Base-by-base conservation (phyloP, 2,329 filamentous ascomycete species). In the Colletotrichum sp. region DNA sequence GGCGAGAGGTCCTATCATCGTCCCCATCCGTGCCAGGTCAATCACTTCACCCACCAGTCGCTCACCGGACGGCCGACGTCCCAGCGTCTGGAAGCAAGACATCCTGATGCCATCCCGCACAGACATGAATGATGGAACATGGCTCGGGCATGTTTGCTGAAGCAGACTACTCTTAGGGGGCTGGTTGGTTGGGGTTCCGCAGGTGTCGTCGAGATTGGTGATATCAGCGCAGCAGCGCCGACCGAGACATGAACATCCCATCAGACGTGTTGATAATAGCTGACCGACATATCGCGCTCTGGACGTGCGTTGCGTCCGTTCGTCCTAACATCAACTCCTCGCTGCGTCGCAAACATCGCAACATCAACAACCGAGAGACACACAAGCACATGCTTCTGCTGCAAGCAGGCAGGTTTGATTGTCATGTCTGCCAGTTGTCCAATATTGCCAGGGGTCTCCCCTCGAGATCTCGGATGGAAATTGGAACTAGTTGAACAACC, bases 381-480 rank as follows among this genome's bases (percentile, higher is more conserved):
- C 69, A 63, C 72, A 67, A 62, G 62, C 69, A 63, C 72, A 68
- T 72, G 69, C 72, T 75, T 63, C 39, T 64, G 67, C 67, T 59
- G 72, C 55, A 63, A 75, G 69, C 55, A 63, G 63, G 27, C 69
- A 62, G 59, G 39, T 73, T 76, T 73, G 73, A 76, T 72, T 76
- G 39, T 62, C 64, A 57, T 76, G 73, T 76, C 73, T 76, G 73
- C 73, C 73, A 76, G 63, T 59, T 76, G 69, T 72, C 36, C 73
- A 76, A 76, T 72, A 73, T 73, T 76, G 29, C 69, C 73, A 76
- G 73, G 73, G 73, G 73, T 73, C 73, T 73, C n/a, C 73, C 73
- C 69, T 76, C 63, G 73, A 76, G 69, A 73, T 69, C 55, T 67
- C 63, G 69, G 44, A 73, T 49, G 44, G 63, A 72, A 49, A 73